These are phyloP conservation scores for Tetradesmus lagerheimii DNA, from an alignment of 139 green algal genomes.

Conservation along the genomic window DNA sequence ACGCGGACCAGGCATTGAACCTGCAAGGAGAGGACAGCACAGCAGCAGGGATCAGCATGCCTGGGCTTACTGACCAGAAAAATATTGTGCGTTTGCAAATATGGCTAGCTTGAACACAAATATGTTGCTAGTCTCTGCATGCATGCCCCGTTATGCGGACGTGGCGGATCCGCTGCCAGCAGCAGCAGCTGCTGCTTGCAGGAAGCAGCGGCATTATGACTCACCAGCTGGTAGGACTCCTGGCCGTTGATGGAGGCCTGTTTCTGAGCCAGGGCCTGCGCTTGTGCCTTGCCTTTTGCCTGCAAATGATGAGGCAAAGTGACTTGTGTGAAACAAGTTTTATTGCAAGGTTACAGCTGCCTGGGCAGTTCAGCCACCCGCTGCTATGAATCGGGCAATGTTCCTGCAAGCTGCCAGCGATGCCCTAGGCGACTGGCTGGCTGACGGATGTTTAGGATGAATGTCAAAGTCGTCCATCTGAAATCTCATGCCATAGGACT, in stretches of 20 bases:
- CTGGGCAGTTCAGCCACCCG: no score
- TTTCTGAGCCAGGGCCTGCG: constrained; percentile 20
- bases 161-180: neutral
- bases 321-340: neutral
- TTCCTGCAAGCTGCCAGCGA: no score
- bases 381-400: no score
- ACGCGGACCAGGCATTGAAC: constrained; percentile 66
- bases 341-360: neutral
- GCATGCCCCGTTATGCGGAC: neutral
- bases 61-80: neutral
- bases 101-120: neutral
- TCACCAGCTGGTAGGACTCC: constrained; percentile 38
- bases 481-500: no score
- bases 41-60: constrained; percentile 9
- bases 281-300: constrained; percentile 27
- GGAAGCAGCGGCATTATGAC: neutral
- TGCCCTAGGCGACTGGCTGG: no score
- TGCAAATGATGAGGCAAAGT: neutral
- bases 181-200: neutral
- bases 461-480: no score
- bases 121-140: neutral
- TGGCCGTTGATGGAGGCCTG: neutral
- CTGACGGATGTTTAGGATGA: no score
- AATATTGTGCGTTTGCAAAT: neutral
- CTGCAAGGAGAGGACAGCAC: constrained; percentile 29